These are phyloP conservation scores for Senecio squalidus DNA, from an alignment of 140 eudicot genomes.

Conservation along the genomic window DNA sequence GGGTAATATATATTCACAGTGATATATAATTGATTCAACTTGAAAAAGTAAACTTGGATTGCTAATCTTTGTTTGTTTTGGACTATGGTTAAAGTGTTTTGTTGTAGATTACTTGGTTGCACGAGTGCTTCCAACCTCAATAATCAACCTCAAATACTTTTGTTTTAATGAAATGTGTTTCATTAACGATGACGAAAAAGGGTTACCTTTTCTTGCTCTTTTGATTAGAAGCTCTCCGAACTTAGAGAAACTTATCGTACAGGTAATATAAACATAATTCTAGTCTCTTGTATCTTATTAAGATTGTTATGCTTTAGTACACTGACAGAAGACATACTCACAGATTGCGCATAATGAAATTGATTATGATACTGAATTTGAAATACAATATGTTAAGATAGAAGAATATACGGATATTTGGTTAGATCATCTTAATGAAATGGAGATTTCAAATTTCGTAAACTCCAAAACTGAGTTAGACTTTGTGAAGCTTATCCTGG, in stretches of 20 bases:
- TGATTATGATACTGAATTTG: not conserved
- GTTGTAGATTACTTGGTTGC: not conserved
- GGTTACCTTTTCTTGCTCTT: not conserved
- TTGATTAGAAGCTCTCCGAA: constrained; percentile 3
- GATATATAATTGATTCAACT: not conserved
- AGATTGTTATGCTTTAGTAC: not conserved
- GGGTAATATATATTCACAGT: not conserved
- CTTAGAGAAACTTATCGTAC: not conserved
- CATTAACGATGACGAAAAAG: not conserved
- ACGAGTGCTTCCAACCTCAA: not conserved
- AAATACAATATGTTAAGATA: not conserved
- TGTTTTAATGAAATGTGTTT: not conserved
- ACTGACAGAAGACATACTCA: not conserved
- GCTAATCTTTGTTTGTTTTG: not conserved
- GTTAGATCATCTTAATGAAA: not conserved
- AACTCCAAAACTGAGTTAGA: not conserved
- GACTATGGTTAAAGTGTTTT: not conserved
- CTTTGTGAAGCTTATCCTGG: constrained; percentile 2
- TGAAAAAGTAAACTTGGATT: not conserved
- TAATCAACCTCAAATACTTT: not conserved
- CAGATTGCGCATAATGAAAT: no score
- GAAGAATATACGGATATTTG: not conserved
- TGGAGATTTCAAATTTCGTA: not conserved
- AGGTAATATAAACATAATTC: not conserved
- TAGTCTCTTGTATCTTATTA: not conserved